A percentile compares a stretch with the other conserved stretches of the same genome.
These are phyloP conservation scores for Knufia petricola DNA, from an alignment of 2,329 filamentous ascomycete species.

Conservation along the genomic window DNA sequence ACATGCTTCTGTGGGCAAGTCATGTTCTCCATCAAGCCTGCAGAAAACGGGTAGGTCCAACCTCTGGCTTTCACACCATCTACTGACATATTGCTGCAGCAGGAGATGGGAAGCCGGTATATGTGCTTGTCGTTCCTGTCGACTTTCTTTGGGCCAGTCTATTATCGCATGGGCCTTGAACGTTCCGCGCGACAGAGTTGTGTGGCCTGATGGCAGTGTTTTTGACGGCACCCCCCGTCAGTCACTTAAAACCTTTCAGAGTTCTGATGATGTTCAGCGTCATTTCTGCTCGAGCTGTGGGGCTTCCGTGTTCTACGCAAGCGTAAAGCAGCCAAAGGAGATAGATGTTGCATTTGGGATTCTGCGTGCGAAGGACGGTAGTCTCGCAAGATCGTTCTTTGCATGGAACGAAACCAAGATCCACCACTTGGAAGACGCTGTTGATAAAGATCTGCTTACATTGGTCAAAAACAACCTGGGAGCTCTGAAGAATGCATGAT, in stretches of 20 bases:
- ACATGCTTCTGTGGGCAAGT: slow-evolving; percentile 8
- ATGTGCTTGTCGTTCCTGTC: slow-evolving; percentile 2
- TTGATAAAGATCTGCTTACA: background rate
- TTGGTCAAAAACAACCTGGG: slow-evolving; percentile 1
- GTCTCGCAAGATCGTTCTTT: slow-evolving; percentile 35
- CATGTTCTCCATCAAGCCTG: slow-evolving; percentile 1
- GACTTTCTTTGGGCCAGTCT: slow-evolving; percentile 1
- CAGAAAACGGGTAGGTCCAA: slow-evolving; percentile 4
- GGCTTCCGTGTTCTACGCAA: slow-evolving; percentile 34
- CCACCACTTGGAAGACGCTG: background rate
- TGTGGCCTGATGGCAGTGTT: background rate
- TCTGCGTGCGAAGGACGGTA: slow-evolving; percentile 31
- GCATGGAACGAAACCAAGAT: slow-evolving; percentile 27
- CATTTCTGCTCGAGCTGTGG: slow-evolving; percentile 38
- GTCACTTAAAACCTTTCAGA: background rate
- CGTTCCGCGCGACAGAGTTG: background rate
- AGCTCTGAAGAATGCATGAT: background rate
- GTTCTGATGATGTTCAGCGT: background rate
- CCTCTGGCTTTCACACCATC: background rate
- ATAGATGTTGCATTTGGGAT: slow-evolving; percentile 37
- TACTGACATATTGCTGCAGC: background rate
- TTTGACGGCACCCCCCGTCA: background rate
- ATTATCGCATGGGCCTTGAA: background rate
- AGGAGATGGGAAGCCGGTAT: background rate
- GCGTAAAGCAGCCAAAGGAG: slow-evolving; percentile 28